Percentiles rank a stretch among this genome's conserved stretches.
Evolutionary conservation across 768 basidiomycete genomes (phyloP).

Genomic region (Lactarius sanguifluus): DNA sequence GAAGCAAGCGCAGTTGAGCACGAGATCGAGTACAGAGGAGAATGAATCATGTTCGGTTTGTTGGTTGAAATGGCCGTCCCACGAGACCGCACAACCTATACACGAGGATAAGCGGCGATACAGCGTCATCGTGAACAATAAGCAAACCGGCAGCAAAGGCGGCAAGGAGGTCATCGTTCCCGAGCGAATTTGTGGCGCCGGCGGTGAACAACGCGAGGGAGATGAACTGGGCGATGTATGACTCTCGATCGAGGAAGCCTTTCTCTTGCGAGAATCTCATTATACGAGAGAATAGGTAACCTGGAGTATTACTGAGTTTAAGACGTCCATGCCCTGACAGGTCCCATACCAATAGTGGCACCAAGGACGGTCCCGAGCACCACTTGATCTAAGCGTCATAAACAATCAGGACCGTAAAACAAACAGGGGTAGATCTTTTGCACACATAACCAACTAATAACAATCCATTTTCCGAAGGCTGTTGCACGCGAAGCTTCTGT

Average conservation of each 20-base stretch:
- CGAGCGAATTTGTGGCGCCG: slow-evolving; percentile 78
- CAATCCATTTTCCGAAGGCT: slow-evolving; percentile 82
- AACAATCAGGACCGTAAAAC: background rate
- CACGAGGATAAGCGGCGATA: slow-evolving; percentile 16
- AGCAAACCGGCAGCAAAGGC: slow-evolving; percentile 75
- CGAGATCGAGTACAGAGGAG: slow-evolving; percentile 85
- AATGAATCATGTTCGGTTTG: slow-evolving; percentile 86
- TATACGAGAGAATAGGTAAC: slow-evolving; percentile 64
- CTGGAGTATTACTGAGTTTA: slow-evolving; percentile 37
- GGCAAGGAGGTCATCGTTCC: slow-evolving; percentile 86
- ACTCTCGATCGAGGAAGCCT: slow-evolving; percentile 75
- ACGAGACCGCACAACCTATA: slow-evolving; percentile 83
- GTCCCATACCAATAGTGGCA: slow-evolving; percentile 44
- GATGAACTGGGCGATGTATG: slow-evolving; percentile 83
- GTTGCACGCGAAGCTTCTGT: slow-evolving; percentile 59
- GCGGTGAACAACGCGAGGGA: slow-evolving; percentile 70
- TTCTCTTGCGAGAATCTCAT: slow-evolving; percentile 68
- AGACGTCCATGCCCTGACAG: background rate
- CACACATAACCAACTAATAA: slow-evolving; percentile 80
- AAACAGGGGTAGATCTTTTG: slow-evolving; percentile 24
- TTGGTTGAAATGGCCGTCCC: slow-evolving; percentile 82
- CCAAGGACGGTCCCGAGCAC: slow-evolving; percentile 72
- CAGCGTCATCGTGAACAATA: background rate
- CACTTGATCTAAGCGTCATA: slow-evolving; percentile 64
- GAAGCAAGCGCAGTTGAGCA: slow-evolving; percentile 79